Evolutionary conservation across 306 rosid species (phyloP).

Genomic region (Luffa aegyptiaca): DNA sequence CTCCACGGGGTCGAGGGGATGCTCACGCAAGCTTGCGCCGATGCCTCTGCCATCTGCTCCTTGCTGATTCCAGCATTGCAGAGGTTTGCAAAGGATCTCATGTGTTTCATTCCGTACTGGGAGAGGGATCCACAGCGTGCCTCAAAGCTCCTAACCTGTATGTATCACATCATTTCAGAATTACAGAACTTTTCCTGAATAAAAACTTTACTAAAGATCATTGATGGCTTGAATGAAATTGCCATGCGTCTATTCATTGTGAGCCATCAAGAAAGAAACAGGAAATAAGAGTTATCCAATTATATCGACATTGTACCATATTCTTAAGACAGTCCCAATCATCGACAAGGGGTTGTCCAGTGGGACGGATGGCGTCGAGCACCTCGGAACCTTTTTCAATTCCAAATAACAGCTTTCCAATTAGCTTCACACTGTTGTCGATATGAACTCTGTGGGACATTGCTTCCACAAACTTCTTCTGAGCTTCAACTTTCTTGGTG

Average conservation of each 20-base stretch:
- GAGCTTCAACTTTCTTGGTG: conserved; percentile 53
- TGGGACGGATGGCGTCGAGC: conserved; percentile 39
- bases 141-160: conserved; percentile 87
- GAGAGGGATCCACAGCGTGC: conserved; percentile 82
- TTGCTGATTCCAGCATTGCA: conserved; percentile 65
- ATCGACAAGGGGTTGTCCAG: conserved; percentile 71
- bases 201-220: background rate
- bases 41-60: conserved; percentile 66
- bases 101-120: conserved; percentile 93
- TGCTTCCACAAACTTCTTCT: conserved; percentile 72
- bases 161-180: background rate
- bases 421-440: conserved; percentile 59
- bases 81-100: conserved; percentile 85
- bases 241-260: background rate
- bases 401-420: conserved; percentile 77
- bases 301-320: conserved; percentile 32
- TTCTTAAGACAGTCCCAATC: conserved; percentile 79
- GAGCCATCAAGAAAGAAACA: background rate
- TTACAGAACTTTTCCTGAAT: background rate
- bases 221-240: background rate
- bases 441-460: conserved; percentile 84
- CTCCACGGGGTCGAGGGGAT: conserved; percentile 64
- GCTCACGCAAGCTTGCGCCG: conserved; percentile 63
- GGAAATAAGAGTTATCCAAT: background rate
- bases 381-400: conserved; percentile 61